Base-by-base conservation (phyloP, 257 asterid genomes). In the Parsonsia alboflavescens region DNA sequence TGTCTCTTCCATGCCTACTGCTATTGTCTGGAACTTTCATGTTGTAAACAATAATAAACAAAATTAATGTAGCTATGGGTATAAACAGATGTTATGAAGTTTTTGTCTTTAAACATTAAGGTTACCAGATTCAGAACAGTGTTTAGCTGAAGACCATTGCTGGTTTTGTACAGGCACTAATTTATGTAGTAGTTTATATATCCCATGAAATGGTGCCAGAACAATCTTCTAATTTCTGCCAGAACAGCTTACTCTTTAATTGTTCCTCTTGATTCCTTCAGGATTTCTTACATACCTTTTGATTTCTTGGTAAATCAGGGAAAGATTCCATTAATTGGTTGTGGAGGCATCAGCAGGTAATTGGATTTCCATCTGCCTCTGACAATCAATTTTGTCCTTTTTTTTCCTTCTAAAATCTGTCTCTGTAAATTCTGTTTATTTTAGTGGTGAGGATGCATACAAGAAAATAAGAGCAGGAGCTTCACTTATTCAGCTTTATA, bases 291-390 rank as follows among this genome's bases (percentile, higher is more conserved):
- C 22, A 1, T 30, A 15, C 11, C 6, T 70, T 24, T 69, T 26
- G 41, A 54, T 10, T 54, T 3, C 69, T 44, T 70, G 76, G 79
- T 69, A 21, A 54, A 66, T 50, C 77, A 94, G 98, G 98, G 98
- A 69, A 89, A 84, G 80, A 88, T 93, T 82, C 94, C 97, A 75
- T 76, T 93, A 78, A 84, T 93, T 66, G 98, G 99, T 77, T 88
- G 96, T 74, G 99, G 99, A 77, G 98, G 99, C 74, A 68, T 94
- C 76, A 87, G 97, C 96, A 89, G 98, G 99, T 94, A 84, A 73
- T 53, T 28, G 54, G 67, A 46, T 77, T 75, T 65, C 30, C 12
- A 2, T 68, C 75, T 61, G 21, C 56, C 65, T 33, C 17, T 42
- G 46, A 5, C 9, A 62, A 64, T 15, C 73, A 12, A 13, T 48